Evolutionary conservation across 2,329 filamentous ascomycete genomes (phyloP), one percentile per base, ranked within the genome.

Genomic region (Aspergillus pseudonomiae): DNA sequence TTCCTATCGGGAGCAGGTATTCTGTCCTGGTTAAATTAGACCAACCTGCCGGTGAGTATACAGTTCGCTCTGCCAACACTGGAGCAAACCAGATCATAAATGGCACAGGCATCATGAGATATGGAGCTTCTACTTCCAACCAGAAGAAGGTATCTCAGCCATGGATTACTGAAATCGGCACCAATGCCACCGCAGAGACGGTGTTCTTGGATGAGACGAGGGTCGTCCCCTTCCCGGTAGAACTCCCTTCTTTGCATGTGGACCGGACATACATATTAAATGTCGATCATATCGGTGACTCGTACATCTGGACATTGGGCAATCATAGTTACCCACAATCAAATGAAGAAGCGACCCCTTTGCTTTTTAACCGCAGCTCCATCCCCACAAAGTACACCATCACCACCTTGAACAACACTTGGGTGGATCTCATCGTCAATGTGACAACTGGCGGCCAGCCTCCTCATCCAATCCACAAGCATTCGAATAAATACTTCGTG

Each of bases 381-480:
- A 73, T 75, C 24, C 71, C 73, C 0, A 65, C 63, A 16, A 66
- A 70, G 36, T 59, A 67, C 45, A 56, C 55, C 34, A 21, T 62
- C 10, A 59, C 61, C 30, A 86, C 84, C 3, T 67, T 69, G 24
- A 79, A 83, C 63, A 71, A 77, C 65, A 80, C 82, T 3, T 88
- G 85, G 86, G 77, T 88, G 6, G 86, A 89, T 68, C 71, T 88
- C 14, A 59, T 70, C n/a, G 62, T 68, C 63, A 64, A 70, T 46
- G 45, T 70, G 26, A 79, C 75, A 24, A 62, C 65, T 0, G 74
- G 75, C 3, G 76, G 82, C 1, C 84, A 87, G 69, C 85, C 83
- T 1, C 76, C 82, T 1, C 88, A 90, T 65, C 85, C 86, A 0
- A 85, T 90, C 60, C 88, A 90, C 79, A 89, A 89, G 77, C 88